Evolutionary conservation across 78 protist genomes (phyloP).

Genomic region (Dictyostelium firmibasis): DNA sequence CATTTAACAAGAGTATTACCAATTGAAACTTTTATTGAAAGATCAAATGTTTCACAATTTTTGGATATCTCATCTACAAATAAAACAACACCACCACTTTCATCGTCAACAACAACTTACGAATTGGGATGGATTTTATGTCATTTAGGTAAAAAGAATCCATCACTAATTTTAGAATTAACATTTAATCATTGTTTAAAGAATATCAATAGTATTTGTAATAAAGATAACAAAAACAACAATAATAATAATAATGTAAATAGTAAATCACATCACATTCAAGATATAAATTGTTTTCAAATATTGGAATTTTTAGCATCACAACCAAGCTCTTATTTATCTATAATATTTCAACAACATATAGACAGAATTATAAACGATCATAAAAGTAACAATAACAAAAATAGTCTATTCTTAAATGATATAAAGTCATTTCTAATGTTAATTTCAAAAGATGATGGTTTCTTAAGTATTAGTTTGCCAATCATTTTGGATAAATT

Average conservation of each 20-base stretch:
- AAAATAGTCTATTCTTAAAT: not conserved
- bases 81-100: not conserved
- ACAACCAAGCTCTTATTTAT: not conserved
- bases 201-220: not conserved
- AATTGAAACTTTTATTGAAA: slow-evolving; percentile 7
- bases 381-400: not conserved
- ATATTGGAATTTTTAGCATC: slow-evolving; percentile 4
- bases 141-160: slow-evolving; percentile 26
- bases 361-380: not conserved
- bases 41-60: not conserved
- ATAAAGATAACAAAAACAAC: not conserved
- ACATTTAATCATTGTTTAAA: not conserved
- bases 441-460: not conserved
- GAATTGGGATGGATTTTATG: slow-evolving; percentile 16
- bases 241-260: not conserved
- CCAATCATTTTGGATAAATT: not conserved
- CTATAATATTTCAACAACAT: not conserved
- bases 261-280: not conserved
- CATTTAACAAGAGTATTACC: not conserved
- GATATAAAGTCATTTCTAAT: not conserved
- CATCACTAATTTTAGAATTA: not conserved
- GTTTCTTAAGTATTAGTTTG: not conserved
- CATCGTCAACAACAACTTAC: not conserved
- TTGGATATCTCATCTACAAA: not conserved
- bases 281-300: not conserved